phyloP scores from a whole-genome alignment of 768 basidiomycete genomes.

The Termitomyces sp. region DNA sequence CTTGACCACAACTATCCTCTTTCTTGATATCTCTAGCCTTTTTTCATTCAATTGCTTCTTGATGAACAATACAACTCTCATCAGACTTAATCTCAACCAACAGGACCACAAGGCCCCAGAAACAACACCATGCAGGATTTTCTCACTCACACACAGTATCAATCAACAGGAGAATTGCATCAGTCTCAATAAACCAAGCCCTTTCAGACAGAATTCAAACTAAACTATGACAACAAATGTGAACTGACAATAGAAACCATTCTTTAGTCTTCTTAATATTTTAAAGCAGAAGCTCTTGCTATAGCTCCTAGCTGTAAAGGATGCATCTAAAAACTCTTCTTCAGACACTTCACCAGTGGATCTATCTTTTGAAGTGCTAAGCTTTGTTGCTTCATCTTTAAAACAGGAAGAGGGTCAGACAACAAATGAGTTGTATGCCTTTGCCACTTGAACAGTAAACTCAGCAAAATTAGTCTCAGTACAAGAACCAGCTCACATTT shows the following conservation, averaged over 20 bases:
- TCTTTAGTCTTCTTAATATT: slow-evolving; percentile 8
- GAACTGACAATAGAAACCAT: not conserved
- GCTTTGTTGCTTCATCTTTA: too few species aligned
- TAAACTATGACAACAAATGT: not conserved
- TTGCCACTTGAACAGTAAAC: not conserved
- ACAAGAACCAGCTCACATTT: not conserved
- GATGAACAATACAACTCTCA: not conserved
- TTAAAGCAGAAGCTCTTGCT: too few species aligned
- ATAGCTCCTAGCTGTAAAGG: too few species aligned
- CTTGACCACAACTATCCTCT: not conserved
- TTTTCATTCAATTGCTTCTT: not conserved
- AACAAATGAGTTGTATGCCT: too few species aligned
- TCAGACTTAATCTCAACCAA: not conserved
- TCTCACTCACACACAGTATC: slow-evolving; percentile 12
- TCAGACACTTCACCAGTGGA: too few species aligned
- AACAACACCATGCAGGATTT: slow-evolving; percentile 1
- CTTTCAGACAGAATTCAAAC: slow-evolving; percentile 3
- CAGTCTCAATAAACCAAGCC: not conserved
- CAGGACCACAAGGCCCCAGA: not conserved
- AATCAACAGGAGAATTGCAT: slow-evolving; percentile 11
- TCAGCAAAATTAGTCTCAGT: not conserved
- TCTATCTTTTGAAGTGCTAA: too few species aligned
- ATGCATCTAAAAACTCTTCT: too few species aligned
- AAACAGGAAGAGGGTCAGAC: too few species aligned
- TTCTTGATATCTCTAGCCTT: not conserved